Conservation (phyloP, 2,329 filamentous ascomycete species). For the Rutstroemia sp. region DNA sequence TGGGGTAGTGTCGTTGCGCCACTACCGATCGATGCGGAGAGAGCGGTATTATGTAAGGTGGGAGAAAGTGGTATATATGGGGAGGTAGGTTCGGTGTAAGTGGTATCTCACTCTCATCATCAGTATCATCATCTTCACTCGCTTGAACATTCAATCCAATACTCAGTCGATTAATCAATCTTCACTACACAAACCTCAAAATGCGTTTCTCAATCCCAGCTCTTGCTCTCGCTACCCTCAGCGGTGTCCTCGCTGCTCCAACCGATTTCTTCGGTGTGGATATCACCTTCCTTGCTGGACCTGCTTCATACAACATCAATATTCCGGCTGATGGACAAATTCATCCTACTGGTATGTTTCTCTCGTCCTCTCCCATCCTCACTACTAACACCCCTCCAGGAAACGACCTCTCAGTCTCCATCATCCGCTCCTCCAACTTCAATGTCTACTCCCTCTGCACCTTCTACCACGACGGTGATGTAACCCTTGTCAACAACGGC, state of each 20-base stretch:
- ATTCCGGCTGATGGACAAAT: background rate
- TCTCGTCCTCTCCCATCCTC: no score
- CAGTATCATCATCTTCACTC: no score
- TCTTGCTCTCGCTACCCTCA: slow-evolving; percentile 1
- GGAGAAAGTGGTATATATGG: background rate
- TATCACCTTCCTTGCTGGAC: background rate
- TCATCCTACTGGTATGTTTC: background rate
- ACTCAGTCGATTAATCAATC: background rate
- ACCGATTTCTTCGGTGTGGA: background rate
- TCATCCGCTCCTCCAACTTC: slow-evolving; percentile 8
- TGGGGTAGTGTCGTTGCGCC: no score
- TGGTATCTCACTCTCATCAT: background rate
- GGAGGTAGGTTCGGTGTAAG: background rate
- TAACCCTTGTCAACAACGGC: background rate
- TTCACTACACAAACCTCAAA: background rate
- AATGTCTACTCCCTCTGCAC: background rate
- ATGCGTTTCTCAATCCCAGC: slow-evolving; percentile 4
- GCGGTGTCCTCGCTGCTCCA: background rate
- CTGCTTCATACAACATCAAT: background rate
- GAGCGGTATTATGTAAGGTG: no score
- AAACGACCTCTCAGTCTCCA: slow-evolving; percentile 3
- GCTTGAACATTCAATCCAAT: background rate
- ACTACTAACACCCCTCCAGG: background rate
- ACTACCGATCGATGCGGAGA: no score
- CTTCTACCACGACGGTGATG: background rate